A percentile compares a stretch with the other conserved stretches of the same genome.
Evolutionary conservation across 208 protist genomes (phyloP).

Genomic region (Kentomonas sorsogonicus): DNA sequence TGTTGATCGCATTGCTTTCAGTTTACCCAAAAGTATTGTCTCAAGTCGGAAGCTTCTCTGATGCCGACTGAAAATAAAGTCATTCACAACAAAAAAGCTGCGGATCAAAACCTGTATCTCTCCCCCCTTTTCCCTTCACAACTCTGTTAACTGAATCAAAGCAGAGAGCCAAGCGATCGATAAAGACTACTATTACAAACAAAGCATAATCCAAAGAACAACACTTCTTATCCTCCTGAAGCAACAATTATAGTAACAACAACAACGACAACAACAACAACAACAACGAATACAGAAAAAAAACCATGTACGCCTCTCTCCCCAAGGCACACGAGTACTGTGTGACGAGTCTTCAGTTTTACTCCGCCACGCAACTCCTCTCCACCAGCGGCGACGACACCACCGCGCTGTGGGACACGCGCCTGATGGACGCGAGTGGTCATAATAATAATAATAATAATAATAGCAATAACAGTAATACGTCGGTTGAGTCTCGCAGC

Average conservation of each 20-base stretch:
- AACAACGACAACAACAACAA: neutral
- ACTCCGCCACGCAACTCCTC: conserved; percentile 46
- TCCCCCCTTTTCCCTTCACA: conserved; percentile 2
- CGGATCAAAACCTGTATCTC: neutral
- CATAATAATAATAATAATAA: too few species aligned
- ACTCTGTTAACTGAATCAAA: neutral
- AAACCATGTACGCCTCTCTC: conserved; percentile 38
- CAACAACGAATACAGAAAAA: neutral
- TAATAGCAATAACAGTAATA: conserved; percentile 2
- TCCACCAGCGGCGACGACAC: conserved; percentile 83
- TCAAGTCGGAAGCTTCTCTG: too few species aligned
- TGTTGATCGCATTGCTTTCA: conserved; percentile 5
- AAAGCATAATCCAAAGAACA: too few species aligned
- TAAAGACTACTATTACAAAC: too few species aligned
- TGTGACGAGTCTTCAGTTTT: conserved; percentile 73
- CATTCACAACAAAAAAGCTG: conserved; percentile 1
- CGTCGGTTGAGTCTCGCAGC: neutral
- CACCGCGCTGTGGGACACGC: conserved; percentile 70
- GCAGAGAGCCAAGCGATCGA: too few species aligned
- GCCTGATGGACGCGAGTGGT: neutral
- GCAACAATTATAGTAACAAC: neutral
- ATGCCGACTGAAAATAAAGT: too few species aligned
- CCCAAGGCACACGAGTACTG: conserved; percentile 62
- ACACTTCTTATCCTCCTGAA: too few species aligned
- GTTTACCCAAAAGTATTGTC: conserved; percentile 4